Percentiles rank a stretch among this genome's conserved stretches.
These are phyloP conservation scores for Chaetomiaceae sp. DNA, from an alignment of 2,329 filamentous ascomycete genomes.

Conservation along the genomic window DNA sequence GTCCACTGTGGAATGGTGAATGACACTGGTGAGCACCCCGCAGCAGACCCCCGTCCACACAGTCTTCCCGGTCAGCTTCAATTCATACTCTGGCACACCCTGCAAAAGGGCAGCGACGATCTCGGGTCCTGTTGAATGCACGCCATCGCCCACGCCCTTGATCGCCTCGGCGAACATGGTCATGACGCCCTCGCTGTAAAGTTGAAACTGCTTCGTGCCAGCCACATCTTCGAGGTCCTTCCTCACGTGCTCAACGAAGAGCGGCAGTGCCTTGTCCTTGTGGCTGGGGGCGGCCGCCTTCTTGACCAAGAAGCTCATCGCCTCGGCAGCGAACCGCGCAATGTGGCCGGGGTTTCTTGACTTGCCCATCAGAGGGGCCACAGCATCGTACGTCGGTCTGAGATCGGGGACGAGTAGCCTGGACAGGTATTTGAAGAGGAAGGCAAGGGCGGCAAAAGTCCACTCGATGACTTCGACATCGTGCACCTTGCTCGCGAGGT, in stretches of 20 bases:
- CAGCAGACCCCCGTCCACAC: constrained; percentile 62
- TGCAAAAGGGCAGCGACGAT: constrained; percentile 49
- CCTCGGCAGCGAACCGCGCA: constrained; percentile 87
- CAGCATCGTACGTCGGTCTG: constrained; percentile 74
- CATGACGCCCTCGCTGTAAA: constrained; percentile 87
- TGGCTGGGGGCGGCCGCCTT: constrained; percentile 78
- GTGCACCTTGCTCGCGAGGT: constrained; percentile 70
- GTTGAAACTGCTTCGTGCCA: constrained; percentile 53
- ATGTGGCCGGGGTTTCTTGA: constrained; percentile 79
- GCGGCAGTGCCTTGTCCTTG: constrained; percentile 65
- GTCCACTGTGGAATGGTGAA: constrained; percentile 74
- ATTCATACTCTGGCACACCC: constrained; percentile 47
- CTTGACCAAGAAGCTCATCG: constrained; percentile 86
- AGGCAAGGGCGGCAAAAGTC: constrained; percentile 91
- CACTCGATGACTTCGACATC: constrained; percentile 92
- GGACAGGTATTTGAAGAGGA: constrained; percentile 95
- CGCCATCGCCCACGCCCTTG: constrained; percentile 54
- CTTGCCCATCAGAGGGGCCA: constrained; percentile 80
- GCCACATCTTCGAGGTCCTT: constrained; percentile 56
- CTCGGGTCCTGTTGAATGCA: constrained; percentile 56
- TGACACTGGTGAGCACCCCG: constrained; percentile 72
- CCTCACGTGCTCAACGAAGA: constrained; percentile 68
- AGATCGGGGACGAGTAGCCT: constrained; percentile 81
- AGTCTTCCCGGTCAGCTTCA: constrained; percentile 35
- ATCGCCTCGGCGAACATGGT: constrained; percentile 82